Evolutionary conservation across 495 filamentous ascomycete species (phyloP), one percentile per base, ranked within the genome.

Genomic region (Daldinia loculata): DNA sequence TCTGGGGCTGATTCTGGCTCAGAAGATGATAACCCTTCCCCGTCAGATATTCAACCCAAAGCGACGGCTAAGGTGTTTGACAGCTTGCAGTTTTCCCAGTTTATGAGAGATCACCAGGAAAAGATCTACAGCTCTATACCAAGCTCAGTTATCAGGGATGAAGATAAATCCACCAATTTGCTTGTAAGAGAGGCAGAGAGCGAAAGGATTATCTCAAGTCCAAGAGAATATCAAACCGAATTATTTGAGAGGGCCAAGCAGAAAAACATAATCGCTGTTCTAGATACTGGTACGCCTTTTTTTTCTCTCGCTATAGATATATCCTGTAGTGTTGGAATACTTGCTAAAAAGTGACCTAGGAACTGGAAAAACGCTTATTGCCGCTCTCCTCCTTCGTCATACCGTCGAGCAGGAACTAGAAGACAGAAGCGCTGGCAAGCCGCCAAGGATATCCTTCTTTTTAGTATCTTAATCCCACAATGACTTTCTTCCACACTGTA

Each of bases 301-400:
- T 11, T 27, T 5, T 11, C 6, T 29, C 5, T 34, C 7, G 4
- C 7, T 24, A 29, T 24, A 34, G 2, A 9, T 41, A 12, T 29
- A 43, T 32, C 14, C 17, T 14, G 4, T 45, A 45, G 2, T 2
- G n/a, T 43, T 45, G 2, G 6, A 64, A 57, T 69, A 24, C 60
- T 67, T 55, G 75, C 53, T 59, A 3, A 38, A 52, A n/a, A 24
- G 12, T 5, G 19, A 27, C 41, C n/a, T 60, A 93, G 92, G 95
- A 39, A 94, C 96, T n/a, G 95, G 95, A 15, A 99, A 99, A 77
- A 99, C 95, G 0, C 83, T 98, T 26, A 98, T 99, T 72, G 95
- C 96, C 0, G 95, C 93, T 15, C 83, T 98, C 30, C 86, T 99
- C 6, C 82, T 99, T 17, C 89, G 90, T 51, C 87, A 95, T 70